Evolutionary conservation across 1,139 yeast genomes (phyloP).

Genomic region (Hansenula sp.): DNA sequence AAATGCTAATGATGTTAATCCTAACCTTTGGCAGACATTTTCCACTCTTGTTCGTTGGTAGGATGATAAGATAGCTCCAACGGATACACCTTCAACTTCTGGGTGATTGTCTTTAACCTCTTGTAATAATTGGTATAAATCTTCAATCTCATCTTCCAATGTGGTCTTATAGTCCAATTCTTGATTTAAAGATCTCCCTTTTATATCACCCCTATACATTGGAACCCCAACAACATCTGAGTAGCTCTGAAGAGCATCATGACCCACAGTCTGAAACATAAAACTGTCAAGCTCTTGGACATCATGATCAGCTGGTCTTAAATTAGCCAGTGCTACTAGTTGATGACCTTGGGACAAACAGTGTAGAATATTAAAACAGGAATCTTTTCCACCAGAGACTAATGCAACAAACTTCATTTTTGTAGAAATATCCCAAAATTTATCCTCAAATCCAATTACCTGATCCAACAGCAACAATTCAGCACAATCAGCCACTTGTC

Average conservation of each 20-base stretch:
- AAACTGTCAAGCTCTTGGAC: slow-evolving; percentile 81
- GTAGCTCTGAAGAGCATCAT: slow-evolving; percentile 66
- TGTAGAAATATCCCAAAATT: too few species aligned
- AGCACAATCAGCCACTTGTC: background rate
- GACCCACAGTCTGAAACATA: slow-evolving; percentile 99
- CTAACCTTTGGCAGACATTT: slow-evolving; percentile 74
- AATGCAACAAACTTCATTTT: slow-evolving; percentile 87
- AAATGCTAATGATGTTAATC: slow-evolving; percentile 66
- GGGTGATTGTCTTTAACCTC: slow-evolving; percentile 54
- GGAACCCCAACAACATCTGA: slow-evolving; percentile 76
- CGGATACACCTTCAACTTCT: slow-evolving; percentile 80
- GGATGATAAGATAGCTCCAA: slow-evolving; percentile 92
- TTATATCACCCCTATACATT: slow-evolving; percentile 64
- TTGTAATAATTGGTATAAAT: slow-evolving; percentile 50
- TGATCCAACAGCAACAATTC: background rate
- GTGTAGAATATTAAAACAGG: slow-evolving; percentile 84
- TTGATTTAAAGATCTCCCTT: slow-evolving; percentile 61
- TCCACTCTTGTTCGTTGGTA: slow-evolving; percentile 94
- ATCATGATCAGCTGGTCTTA: slow-evolving; percentile 52
- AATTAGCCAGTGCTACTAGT: slow-evolving; percentile 76
- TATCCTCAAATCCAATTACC: too few species aligned
- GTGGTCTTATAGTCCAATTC: slow-evolving; percentile 66
- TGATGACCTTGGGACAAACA: slow-evolving; percentile 83
- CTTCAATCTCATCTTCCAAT: slow-evolving; percentile 81
- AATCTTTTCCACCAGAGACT: slow-evolving; percentile 95